A percentile compares a stretch with the other conserved stretches of the same genome.
Conservation (phyloP, 352 stramenopile species). For the Pythium diclinum region DNA sequence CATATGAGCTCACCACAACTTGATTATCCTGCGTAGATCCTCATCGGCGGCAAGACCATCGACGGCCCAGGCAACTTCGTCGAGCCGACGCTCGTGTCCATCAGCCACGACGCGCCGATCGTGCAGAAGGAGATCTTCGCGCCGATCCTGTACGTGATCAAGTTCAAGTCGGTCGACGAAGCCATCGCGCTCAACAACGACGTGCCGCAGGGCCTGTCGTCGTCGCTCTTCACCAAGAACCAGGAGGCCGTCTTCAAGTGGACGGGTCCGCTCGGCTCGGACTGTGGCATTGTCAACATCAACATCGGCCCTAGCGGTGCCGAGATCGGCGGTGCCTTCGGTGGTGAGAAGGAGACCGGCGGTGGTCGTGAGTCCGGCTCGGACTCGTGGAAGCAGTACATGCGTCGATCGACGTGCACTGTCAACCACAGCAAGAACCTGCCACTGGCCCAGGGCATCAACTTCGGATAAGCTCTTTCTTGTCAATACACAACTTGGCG, state of each 20-base stretch:
- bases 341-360: constrained; percentile 91
- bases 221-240: constrained; percentile 90
- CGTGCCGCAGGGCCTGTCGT: constrained; percentile 90
- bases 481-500: background rate
- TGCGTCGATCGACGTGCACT: constrained; percentile 92
- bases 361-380: constrained; percentile 89
- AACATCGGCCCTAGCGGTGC: constrained; percentile 91
- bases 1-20: background rate
- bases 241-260: constrained; percentile 92
- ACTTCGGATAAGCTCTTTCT: constrained; percentile 68
- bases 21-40: constrained; percentile 42
- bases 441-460: constrained; percentile 90
- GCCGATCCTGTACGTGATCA: constrained; percentile 89
- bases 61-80: constrained; percentile 87
- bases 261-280: constrained; percentile 85
- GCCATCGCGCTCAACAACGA: constrained; percentile 91
- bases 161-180: constrained; percentile 89
- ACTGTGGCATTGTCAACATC: constrained; percentile 93
- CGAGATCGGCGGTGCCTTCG: constrained; percentile 92
- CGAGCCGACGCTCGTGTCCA: constrained; percentile 88
- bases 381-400: constrained; percentile 94
- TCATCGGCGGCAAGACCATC: constrained; percentile 82
- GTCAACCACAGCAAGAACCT: constrained; percentile 93
- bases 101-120: constrained; percentile 75
- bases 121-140: constrained; percentile 91